phyloP scores from a whole-genome alignment of 225 moss, liverwort and hornwort species.

The Asterella californica region DNA sequence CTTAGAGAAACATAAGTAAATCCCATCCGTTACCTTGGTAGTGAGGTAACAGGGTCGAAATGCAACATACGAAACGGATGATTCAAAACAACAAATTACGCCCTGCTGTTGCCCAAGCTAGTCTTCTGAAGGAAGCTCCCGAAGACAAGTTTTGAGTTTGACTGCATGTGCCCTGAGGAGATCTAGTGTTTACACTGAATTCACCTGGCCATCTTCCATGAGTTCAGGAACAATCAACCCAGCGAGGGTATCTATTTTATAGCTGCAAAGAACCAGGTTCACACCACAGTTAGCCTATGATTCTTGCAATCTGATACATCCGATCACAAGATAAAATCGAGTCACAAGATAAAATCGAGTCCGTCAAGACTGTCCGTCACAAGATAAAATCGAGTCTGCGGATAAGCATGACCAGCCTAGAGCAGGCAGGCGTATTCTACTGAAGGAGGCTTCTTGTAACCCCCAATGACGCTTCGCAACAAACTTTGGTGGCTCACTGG shows the following conservation, averaged over 20 bases:
- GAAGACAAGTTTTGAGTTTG: neutral
- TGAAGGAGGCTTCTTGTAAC: too few relatives aligned
- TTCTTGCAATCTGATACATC: neutral
- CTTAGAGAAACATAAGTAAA: neutral
- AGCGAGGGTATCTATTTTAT: slow-evolving; percentile 71
- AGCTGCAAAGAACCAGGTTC: slow-evolving; percentile 49
- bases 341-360: neutral
- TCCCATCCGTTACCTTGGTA: neutral
- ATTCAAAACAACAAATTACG: neutral
- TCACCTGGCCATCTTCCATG: slow-evolving; percentile 84
- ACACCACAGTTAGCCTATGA: neutral
- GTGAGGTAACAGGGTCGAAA: neutral
- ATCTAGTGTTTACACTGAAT: neutral
- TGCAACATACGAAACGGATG: neutral
- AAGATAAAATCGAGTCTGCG: neutral
- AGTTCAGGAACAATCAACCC: slow-evolving; percentile 83
- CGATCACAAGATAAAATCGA: neutral
- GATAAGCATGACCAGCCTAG: neutral
- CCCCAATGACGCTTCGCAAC: neutral
- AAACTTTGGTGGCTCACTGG: neutral
- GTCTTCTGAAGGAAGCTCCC: neutral
- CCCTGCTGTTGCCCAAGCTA: neutral
- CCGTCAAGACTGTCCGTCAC: neutral
- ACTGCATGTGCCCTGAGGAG: neutral
- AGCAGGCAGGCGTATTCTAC: neutral